phyloP scores from a whole-genome alignment of 768 basidiomycete genomes.

The Kwoniella pini region DNA sequence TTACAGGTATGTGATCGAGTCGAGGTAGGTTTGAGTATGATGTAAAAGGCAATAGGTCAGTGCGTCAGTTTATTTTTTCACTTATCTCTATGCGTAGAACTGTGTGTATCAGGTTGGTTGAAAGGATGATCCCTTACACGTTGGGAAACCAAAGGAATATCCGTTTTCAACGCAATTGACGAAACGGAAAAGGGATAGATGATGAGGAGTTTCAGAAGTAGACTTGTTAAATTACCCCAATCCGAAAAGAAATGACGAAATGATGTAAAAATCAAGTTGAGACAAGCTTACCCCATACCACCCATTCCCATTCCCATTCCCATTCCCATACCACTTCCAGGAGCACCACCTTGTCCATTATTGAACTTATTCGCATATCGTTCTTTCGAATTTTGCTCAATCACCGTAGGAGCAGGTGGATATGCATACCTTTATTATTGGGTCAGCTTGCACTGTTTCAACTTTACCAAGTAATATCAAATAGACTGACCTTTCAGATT shows the following conservation, averaged over 20 bases:
- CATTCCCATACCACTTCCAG: slow-evolving; percentile 11
- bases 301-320: slow-evolving; percentile 20
- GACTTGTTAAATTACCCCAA: no score
- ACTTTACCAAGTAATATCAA: not conserved
- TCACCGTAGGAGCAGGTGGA: slow-evolving; percentile 35
- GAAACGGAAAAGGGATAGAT: not conserved
- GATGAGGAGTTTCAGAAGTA: not conserved
- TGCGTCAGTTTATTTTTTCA: not conserved
- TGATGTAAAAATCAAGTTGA: no score
- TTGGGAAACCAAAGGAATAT: not conserved
- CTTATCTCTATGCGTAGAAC: no score
- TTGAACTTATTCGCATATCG: slow-evolving; percentile 23
- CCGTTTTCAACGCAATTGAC: not conserved
- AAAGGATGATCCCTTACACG: slow-evolving; percentile 16
- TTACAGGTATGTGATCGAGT: not conserved
- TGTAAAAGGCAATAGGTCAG: slow-evolving; percentile 8
- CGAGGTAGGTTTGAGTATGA: not conserved
- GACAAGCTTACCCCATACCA: slow-evolving; percentile 15
- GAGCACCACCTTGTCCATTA: not conserved
- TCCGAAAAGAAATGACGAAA: no score
- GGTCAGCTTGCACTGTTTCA: not conserved
- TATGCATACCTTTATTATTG: slow-evolving; percentile 30
- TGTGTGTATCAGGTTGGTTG: slow-evolving; percentile 3
- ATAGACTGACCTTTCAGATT: slow-evolving; percentile 30
- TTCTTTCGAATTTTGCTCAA: slow-evolving; percentile 30